phyloP scores from a whole-genome alignment of 352 stramenopile genomes.

The Globisporangium sylvaticum region DNA sequence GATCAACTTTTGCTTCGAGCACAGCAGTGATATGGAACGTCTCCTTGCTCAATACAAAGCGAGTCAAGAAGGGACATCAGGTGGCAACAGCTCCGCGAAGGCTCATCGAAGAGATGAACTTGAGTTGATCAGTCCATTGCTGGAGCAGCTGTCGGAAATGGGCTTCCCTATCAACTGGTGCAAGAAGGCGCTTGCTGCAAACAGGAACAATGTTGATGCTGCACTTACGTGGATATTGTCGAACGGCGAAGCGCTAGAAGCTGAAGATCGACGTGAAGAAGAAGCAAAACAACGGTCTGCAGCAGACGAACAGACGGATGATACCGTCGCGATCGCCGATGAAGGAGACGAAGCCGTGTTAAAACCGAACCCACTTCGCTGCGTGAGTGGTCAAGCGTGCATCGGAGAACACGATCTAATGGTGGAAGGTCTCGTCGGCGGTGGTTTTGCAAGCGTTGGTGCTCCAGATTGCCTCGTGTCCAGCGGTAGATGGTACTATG shows the following conservation, averaged over 20 bases:
- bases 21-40: slow-evolving; percentile 89
- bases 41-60: slow-evolving; percentile 78
- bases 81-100: slow-evolving; percentile 19
- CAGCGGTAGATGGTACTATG: slow-evolving; percentile 87
- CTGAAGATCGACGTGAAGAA: slow-evolving; percentile 85
- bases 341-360: slow-evolving; percentile 35
- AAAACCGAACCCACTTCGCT: slow-evolving; percentile 75
- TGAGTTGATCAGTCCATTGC: slow-evolving; percentile 62
- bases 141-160: slow-evolving; percentile 91
- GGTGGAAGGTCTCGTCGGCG: slow-evolving; percentile 81
- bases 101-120: slow-evolving; percentile 41
- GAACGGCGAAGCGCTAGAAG: slow-evolving; percentile 86
- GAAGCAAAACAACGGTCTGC: slow-evolving; percentile 51
- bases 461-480: slow-evolving; percentile 78
- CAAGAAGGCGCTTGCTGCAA: slow-evolving; percentile 85
- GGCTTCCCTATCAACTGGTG: slow-evolving; percentile 92
- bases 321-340: slow-evolving; percentile 8
- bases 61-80: slow-evolving; percentile 31
- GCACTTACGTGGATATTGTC: slow-evolving; percentile 92
- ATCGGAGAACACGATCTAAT: slow-evolving; percentile 83
- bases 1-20: slow-evolving; percentile 92
- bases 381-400: slow-evolving; percentile 82
- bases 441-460: slow-evolving; percentile 82
- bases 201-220: slow-evolving; percentile 88
- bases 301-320: slow-evolving; percentile 29